These are phyloP conservation scores for Lactuca saligna DNA, from an alignment of 129 eudicot genomes.

Conservation along the genomic window DNA sequence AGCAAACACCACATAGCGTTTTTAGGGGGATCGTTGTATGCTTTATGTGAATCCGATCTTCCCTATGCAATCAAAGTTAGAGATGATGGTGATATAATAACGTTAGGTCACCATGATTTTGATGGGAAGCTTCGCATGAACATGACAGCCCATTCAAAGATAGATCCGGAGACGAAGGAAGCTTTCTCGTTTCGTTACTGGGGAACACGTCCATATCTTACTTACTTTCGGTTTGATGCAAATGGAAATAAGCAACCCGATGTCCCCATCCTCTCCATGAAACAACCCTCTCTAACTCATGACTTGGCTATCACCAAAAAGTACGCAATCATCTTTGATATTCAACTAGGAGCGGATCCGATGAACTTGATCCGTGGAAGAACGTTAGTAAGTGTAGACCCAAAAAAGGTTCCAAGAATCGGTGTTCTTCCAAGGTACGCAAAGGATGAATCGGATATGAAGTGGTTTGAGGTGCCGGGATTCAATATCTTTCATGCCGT, in stretches of 20 bases:
- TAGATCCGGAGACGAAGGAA: constrained; percentile 7
- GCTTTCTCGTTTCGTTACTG: constrained; percentile 6
- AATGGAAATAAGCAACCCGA: constrained; percentile 9
- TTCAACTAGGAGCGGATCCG: constrained; percentile 31
- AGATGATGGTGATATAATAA: background rate
- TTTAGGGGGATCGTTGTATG: background rate
- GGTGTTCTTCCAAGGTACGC: constrained; percentile 34
- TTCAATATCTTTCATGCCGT: constrained; percentile 26
- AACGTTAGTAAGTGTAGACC: constrained; percentile 17
- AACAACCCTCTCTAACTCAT: constrained; percentile 23
- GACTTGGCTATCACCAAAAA: constrained; percentile 34
- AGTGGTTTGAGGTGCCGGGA: constrained; percentile 39
- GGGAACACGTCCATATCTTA: background rate
- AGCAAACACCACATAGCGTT: too few species aligned
- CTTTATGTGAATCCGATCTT: constrained; percentile 3
- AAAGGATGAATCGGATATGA: constrained; percentile 24
- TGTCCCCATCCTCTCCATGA: constrained; percentile 21
- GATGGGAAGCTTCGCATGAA: constrained; percentile 11
- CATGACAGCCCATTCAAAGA: constrained; percentile 10
- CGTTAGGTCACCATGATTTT: background rate
- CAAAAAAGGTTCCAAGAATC: constrained; percentile 12
- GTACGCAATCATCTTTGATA: constrained; percentile 22
- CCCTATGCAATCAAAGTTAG: constrained; percentile 2
- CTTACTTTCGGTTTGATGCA: constrained; percentile 8
- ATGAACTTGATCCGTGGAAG: constrained; percentile 25